Base-by-base conservation (phyloP, 306 rosid genomes). In the Prosopis cineraria region DNA sequence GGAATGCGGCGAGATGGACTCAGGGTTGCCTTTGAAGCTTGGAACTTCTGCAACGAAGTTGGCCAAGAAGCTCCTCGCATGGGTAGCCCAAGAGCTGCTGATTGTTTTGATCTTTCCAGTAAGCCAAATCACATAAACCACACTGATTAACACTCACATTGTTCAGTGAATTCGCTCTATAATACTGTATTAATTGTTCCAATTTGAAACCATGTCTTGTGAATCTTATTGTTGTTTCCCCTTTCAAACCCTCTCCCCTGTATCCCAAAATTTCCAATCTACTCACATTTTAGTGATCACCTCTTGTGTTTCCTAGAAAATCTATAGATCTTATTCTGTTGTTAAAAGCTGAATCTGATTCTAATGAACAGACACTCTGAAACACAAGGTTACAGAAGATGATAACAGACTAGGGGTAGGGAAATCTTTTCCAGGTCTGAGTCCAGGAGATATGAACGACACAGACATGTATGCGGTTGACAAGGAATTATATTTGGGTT, bases 41-140 rank as follows among this genome's bases (percentile, higher is more conserved):
- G 98, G 98, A 93, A 91, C 81, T 93, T 93, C 63, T 93, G 98
- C 90, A 91, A 93, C 76, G 97, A 93, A 83, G 98, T 91, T 82
- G 97, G 90, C 6, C 58, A 81, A 77, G 94, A 93, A 87, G 91
- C 97, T 82, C 93, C 97, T 73, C 64, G 59, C 31, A 89, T 87
- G 91, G 97, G 97, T 44, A 89, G 93, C 72, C 98, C 98, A 17
- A 88, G 97, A 88, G 93, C 91, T 25, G 94, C 97, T 31, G 91
- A 93, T 29, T 91, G 98, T 68, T 93, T 93, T 77, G 93, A 91
- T 85, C 80, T 93, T 81, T 78, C 84, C 67, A 74, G 93, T 89
- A 76, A 77, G 73, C 36, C 60, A 62, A 52, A 63, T 58, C 50
- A 39, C 40, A 36, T 6, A 40, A 24, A 9, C 9, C 53, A 50